Base-by-base conservation (phyloP, 352 stramenopile genomes). In the Stephanocyclus meneghinianus region DNA sequence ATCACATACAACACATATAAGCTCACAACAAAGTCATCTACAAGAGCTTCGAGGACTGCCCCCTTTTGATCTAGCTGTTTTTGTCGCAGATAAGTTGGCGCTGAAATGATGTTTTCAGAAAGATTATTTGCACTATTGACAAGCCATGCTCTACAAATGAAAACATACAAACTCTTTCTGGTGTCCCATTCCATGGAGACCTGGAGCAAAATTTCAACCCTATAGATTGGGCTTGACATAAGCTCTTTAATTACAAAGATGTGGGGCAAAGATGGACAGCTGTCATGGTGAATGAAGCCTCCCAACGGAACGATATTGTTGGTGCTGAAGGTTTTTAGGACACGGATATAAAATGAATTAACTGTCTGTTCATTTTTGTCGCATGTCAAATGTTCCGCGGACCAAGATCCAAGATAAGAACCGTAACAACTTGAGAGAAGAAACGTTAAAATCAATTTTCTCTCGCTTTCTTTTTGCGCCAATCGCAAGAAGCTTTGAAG, bases 71-170 rank as follows among this genome's bases (percentile, higher is more conserved):
- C 73, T 29, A 80, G 6, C 5, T n/a, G 7, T 11, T 30, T 35
- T 16, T 65, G 57, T 2, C 32, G 37, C 5, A 30, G 16, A 32
- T 51, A 51, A 9, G 11, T 7, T 48, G 57, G 44, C 29, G 2
- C 2, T 11, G 2, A 26, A 63, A 40, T 74, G 0, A 64, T 48
- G 37, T 40, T 55, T 71, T 71, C 72, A 57, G 44, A 13, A 63
- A 66, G 71, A 53, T 26, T 0, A 26, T 78, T 73, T 32, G 32
- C 61, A 35, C 50, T 76, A 40, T 76, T 77, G 16, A 82, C 53
- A 35, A 86, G 80, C 80, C 80, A 86, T 64, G 53, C 45, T 56
- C 74, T 80, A 69, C 63, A 86, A 64, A 13, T 37, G 56, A 86
- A 78, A 67, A 81, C 55, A 50, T 74, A 81, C 10, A 62, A 76